phyloP scores from a whole-genome alignment of 257 asterid species.

The Parsonsia alboflavescens region DNA sequence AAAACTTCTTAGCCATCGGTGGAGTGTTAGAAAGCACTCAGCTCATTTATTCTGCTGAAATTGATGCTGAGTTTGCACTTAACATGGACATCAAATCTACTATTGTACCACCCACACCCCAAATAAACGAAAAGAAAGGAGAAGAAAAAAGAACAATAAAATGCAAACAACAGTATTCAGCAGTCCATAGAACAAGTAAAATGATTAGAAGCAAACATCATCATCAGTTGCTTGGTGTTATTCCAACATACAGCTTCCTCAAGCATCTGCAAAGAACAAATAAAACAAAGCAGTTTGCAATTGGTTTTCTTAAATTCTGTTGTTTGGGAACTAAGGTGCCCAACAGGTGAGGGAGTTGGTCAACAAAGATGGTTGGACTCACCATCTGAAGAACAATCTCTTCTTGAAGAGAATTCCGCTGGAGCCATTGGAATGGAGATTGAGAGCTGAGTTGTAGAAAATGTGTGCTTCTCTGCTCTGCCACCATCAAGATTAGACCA shows the following conservation, averaged over 20 bases:
- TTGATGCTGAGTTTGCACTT: conserved; percentile 7
- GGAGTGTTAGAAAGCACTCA: neutral
- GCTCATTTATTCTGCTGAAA: conserved; percentile 6
- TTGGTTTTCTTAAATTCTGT: neutral
- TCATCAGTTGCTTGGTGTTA: conserved; percentile 1
- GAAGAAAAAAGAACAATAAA: neutral
- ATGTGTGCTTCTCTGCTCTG: conserved; percentile 47
- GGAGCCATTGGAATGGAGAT: conserved; percentile 68
- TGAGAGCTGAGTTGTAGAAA: conserved; percentile 77
- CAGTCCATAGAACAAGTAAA: neutral
- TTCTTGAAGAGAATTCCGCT: conserved; percentile 53
- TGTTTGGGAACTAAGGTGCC: neutral
- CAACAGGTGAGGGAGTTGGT: neutral
- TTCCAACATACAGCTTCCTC: conserved; percentile 26
- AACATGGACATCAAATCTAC: neutral
- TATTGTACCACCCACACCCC: neutral
- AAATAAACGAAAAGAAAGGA: too few species aligned
- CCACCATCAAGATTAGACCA: conserved; percentile 71
- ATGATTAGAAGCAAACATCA: neutral
- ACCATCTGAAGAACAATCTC: conserved; percentile 58
- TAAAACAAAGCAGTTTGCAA: neutral
- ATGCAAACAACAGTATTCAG: neutral
- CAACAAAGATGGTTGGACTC: conserved; percentile 20
- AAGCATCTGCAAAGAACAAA: conserved; percentile 40
- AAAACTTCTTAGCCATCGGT: too few species aligned